Base-by-base conservation (phyloP, 164 flowering plant genomes). In the Macadamia integrifolia region DNA sequence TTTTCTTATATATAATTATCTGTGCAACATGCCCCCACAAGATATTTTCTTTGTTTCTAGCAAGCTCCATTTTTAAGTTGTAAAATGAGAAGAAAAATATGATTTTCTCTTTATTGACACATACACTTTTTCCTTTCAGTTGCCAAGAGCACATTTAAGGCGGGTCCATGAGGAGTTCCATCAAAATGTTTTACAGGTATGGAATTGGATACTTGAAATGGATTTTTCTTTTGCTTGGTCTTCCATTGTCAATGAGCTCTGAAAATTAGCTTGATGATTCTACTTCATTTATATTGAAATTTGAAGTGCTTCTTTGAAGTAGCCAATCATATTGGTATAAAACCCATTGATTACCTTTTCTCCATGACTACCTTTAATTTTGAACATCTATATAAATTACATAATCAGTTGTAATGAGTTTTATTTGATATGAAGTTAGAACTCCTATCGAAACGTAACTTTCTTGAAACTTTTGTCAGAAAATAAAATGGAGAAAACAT, bases 131-230 rank as follows among this genome's bases (percentile, higher is more conserved):
- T 71, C 12, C 50, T 55, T 50, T 17, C 83, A 93, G 97, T 74
- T 93, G 75, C 90, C 92, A 70, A 88, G 88, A 76, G 61, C 82
- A 66, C 93, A 89, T 77, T 73, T 91, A 58, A 84, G 96, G 78
- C 80, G 44, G 67, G 93, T 93, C 48, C 98, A 93, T 80, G 71
- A 75, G 77, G 90, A 88, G 50, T 93, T 93, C 71, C 97, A 91
- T 65, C 87, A 83, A 62, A 82, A 87, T 72, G 71, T 46, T 28
- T 69, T 93, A 66, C 79, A 93, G 90, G 97, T 89, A 81, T 72
- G 73, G 52, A 49, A 52, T 44, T 65, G 28, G 32, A 56, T 56
- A n/a, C 40, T 53, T 13, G 62, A 32, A 58, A 35, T 40, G n/a
- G 28, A 3, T 58, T 1, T 11, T 9, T 58, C 3, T 6, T n/a